Evolutionary conservation across 1,284 basidiomycete species (phyloP).

Genomic region (Ustilago trichophora): DNA sequence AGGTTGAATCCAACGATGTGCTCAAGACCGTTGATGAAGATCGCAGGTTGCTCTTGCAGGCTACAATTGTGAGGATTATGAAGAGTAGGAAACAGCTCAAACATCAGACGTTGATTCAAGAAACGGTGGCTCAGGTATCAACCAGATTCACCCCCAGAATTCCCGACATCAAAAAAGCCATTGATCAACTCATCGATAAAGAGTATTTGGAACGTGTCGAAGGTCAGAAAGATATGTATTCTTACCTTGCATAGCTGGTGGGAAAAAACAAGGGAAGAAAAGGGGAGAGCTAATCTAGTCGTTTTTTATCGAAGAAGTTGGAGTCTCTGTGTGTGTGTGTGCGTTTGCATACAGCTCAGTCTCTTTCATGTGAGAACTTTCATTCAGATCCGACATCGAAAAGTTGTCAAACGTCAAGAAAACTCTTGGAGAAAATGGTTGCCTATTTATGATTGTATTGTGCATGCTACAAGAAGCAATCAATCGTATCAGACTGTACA

Average conservation of each 20-base stretch:
- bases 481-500: no score
- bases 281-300: background rate
- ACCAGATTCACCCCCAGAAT: slow-evolving; percentile 88
- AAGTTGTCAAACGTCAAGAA: no score
- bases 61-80: slow-evolving; percentile 97
- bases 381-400: no score
- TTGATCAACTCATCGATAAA: slow-evolving; percentile 94
- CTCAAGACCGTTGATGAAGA: slow-evolving; percentile 97
- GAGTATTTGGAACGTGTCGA: slow-evolving; percentile 95
- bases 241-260: slow-evolving; percentile 45
- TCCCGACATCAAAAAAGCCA: slow-evolving; percentile 87
- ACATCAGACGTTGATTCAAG: slow-evolving; percentile 91
- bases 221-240: slow-evolving; percentile 68
- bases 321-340: no score
- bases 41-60: slow-evolving; percentile 95
- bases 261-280: background rate
- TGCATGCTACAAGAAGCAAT: no score
- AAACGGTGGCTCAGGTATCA: slow-evolving; percentile 90
- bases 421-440: no score
- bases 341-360: no score
- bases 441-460: no score
- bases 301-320: no score
- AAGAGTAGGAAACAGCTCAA: slow-evolving; percentile 96
- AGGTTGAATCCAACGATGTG: slow-evolving; percentile 88
- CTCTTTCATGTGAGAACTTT: no score